phyloP scores from a whole-genome alignment of 1,139 yeast genomes.

The Lodderomyces jiufengensis region DNA sequence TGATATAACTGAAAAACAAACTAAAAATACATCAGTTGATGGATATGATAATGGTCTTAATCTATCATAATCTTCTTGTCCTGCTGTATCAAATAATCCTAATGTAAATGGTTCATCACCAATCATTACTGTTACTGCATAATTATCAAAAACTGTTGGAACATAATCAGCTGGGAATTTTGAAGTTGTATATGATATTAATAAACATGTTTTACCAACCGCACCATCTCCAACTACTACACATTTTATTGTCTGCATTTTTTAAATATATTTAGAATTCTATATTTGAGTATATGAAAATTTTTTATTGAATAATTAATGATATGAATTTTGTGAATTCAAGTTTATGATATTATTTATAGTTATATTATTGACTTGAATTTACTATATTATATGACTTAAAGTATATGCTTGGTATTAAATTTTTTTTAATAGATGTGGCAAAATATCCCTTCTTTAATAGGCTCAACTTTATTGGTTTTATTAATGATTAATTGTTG shows the following conservation, averaged over 20 bases:
- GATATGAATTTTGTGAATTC: too few species aligned
- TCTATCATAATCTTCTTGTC: conserved; percentile 98
- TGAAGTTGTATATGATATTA: conserved; percentile 85
- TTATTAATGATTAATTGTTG: too few species aligned
- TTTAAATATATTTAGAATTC: too few species aligned
- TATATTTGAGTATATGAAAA: too few species aligned
- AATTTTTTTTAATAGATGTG: too few species aligned
- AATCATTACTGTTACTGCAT: conserved; percentile 97
- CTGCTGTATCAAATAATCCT: conserved; percentile 96
- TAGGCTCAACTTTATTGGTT: too few species aligned
- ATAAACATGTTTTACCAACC: conserved; percentile 87
- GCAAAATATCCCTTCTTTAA: too few species aligned
- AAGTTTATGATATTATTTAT: too few species aligned
- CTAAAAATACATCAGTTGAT: conserved; percentile 92
- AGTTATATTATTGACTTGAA: too few species aligned
- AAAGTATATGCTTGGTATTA: too few species aligned
- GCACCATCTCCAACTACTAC: conserved; percentile 99
- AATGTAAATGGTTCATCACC: conserved; percentile 97
- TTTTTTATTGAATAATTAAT: too few species aligned
- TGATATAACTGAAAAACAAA: conserved; percentile 90
- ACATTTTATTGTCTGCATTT: conserved; percentile 87
- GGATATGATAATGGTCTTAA: conserved; percentile 95
- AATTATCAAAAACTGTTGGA: conserved; percentile 91
- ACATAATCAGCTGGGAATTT: conserved; percentile 87
- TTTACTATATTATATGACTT: too few species aligned